Conservation (phyloP, 306 rosid genomes). For the Lathyrus aphaca region DNA sequence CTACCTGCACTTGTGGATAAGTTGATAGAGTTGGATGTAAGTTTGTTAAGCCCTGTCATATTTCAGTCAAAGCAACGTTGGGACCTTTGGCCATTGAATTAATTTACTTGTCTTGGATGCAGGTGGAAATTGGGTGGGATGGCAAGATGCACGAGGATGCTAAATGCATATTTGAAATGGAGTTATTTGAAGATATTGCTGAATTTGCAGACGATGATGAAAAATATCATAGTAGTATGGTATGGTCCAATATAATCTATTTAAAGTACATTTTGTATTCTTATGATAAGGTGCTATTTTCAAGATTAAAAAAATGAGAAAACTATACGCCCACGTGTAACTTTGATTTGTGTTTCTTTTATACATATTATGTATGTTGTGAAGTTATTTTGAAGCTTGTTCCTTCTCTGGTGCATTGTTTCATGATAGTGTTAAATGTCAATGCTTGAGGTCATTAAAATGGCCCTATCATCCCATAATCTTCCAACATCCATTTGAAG, state of each 20-base stretch:
- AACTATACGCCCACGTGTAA: background rate
- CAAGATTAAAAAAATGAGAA: conserved; percentile 9
- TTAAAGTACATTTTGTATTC: conserved; percentile 6
- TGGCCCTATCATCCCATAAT: background rate
- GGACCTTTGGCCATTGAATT: conserved; percentile 4
- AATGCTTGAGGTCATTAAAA: background rate
- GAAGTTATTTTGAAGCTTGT: background rate
- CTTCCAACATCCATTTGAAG: conserved; percentile 26
- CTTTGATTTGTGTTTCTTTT: background rate
- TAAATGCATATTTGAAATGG: conserved; percentile 80
- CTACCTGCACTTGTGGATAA: conserved; percentile 1
- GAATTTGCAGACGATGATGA: conserved; percentile 52
- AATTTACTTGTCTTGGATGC: conserved; percentile 31
- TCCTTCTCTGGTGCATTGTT: background rate
- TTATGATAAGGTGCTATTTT: conserved; percentile 10
- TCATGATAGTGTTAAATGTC: background rate
- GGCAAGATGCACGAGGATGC: conserved; percentile 63
- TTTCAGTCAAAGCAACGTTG: background rate
- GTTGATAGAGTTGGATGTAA: conserved; percentile 62
- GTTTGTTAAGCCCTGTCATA: conserved; percentile 33
- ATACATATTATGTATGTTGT: background rate
- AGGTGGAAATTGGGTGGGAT: conserved; percentile 90
- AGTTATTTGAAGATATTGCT: conserved; percentile 56
- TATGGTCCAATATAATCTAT: conserved; percentile 41
- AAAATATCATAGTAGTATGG: conserved; percentile 51